Base-by-base conservation (phyloP, 2,329 filamentous ascomycete genomes). In the Cercospora sp. region DNA sequence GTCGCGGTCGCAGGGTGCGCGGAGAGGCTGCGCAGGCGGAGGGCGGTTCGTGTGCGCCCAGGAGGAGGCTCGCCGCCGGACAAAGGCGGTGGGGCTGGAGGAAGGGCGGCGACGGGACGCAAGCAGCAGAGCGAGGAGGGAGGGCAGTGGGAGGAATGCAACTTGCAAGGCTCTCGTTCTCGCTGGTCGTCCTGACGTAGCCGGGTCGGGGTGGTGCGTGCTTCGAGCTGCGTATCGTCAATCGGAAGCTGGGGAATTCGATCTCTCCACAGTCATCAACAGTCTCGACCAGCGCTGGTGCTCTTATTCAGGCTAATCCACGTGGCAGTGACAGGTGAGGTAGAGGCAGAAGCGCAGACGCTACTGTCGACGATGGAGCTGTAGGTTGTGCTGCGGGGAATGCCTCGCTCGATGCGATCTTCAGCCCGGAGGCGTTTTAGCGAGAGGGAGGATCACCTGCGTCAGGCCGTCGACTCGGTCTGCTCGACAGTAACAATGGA, bases 271-370 rank as follows among this genome's bases (percentile, higher is more conserved):
- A 18, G 18, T 55, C 61, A 57, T 55, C 61, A 57, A 23, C 12
- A 23, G 31, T 42, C 48, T 58, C 48, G 51, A 42, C 51, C 60
- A 55, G 60, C 48, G 42, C 60, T 18, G 60, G 10, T 13, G 20
- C 28, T 57, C 51, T 57, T 23, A 64, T 33, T 55, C 42, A 58
- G 20, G 51, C 62, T 16, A 33, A 53, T 57, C 62, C 62, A 64
- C 62, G 62, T 64, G 62, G 62, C 51, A 39, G 48, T 30, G 62
- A 58, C 48, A 64, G 62, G 62, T 57, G 48, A 55, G 20, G 51
- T 45, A 9, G 23, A 23, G 16, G 61, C 48, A 39, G 26, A 55
- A 55, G 61, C 28, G 45, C n/a, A 55, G 28, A 23, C 28, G 39
- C 28, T 48, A 33, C 45, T 18, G 30, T 39, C 23, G 45, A 28